Evolutionary conservation across 768 basidiomycete genomes (phyloP).

Genomic region (Xerocomellus intermedius): DNA sequence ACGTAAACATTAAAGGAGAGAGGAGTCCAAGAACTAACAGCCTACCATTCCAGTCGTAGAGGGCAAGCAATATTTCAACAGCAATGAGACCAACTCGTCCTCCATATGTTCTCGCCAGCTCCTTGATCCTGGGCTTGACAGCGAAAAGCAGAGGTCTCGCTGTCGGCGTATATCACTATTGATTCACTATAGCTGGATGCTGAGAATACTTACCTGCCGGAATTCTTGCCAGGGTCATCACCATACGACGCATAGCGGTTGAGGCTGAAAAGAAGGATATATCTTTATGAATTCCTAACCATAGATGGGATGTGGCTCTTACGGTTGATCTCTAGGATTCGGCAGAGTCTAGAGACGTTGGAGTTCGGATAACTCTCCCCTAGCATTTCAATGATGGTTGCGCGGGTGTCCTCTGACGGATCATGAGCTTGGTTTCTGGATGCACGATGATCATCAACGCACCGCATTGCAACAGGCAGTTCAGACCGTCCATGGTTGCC

Average conservation of each 20-base stretch:
- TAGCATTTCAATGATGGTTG: slow-evolving; percentile 8
- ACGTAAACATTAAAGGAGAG: neutral
- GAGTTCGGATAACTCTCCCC: neutral
- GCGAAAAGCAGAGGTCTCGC: neutral
- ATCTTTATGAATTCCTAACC: neutral
- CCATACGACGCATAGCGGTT: slow-evolving; percentile 14
- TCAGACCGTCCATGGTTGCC: slow-evolving; percentile 22
- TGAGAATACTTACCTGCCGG: slow-evolving; percentile 3
- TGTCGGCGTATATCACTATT: neutral
- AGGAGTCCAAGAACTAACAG: neutral
- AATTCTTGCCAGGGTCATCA: slow-evolving; percentile 13
- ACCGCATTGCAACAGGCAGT: slow-evolving; percentile 19
- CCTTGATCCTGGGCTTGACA: slow-evolving; percentile 15
- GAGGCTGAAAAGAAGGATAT: neutral
- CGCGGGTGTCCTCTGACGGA: slow-evolving; percentile 9
- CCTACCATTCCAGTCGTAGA: slow-evolving; percentile 9
- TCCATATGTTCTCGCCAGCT: slow-evolving; percentile 8
- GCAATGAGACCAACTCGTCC: slow-evolving; percentile 17
- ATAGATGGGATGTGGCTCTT: neutral
- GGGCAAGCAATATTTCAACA: slow-evolving; percentile 17
- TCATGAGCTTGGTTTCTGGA: neutral
- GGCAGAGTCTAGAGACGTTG: slow-evolving; percentile 7
- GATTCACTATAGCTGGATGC: too few species aligned
- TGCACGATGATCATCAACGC: neutral
- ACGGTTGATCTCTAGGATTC: slow-evolving; percentile 16